phyloP scores from a whole-genome alignment of 78 protist species.

The Dictyostelium purpureum region DNA sequence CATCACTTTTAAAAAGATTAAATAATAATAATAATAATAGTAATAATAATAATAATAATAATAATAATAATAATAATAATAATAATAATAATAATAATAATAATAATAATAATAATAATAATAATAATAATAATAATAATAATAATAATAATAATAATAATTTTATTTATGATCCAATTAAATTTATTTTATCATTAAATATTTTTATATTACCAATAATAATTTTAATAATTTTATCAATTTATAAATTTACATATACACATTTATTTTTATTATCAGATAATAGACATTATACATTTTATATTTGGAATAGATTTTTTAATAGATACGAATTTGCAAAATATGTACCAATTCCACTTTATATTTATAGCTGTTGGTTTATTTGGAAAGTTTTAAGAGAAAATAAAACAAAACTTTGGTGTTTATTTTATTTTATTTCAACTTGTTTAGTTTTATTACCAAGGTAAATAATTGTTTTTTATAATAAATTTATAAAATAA shows the following conservation, averaged over 20 bases:
- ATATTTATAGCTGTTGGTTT: background rate
- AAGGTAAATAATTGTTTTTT: too few relatives aligned
- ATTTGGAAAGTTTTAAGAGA: background rate
- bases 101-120: background rate
- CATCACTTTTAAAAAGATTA: background rate
- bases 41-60: background rate
- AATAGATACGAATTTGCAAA: background rate
- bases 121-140: constrained; percentile 6
- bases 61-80: background rate
- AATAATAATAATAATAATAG: background rate
- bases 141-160: background rate
- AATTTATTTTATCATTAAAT: background rate
- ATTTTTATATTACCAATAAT: background rate
- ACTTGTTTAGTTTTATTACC: constrained; percentile 29
- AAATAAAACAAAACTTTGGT: constrained; percentile 16
- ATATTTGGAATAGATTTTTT: constrained; percentile 41
- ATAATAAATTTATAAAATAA: too few relatives aligned
- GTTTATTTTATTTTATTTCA: background rate
- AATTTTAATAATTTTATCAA: background rate
- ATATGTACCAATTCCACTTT: constrained; percentile 19
- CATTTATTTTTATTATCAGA: constrained; percentile 60
- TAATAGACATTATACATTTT: constrained; percentile 71
- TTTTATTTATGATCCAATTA: background rate
- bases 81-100: background rate
- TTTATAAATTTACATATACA: constrained; percentile 18